Evolutionary conservation across 1,139 yeast species (phyloP).

Genomic region (Komagataea norvegica): DNA sequence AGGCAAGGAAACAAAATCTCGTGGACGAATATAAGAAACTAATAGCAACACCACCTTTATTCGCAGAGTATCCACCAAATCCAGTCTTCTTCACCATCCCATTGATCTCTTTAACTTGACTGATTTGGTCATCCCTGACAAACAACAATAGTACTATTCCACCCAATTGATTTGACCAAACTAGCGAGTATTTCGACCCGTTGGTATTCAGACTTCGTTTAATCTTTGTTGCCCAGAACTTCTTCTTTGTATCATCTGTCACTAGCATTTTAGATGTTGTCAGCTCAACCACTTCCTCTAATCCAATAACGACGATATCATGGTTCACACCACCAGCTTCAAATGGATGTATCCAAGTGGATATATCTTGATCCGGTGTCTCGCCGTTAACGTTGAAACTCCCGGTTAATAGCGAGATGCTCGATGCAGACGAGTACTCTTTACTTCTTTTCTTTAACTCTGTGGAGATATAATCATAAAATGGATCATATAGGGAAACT

Average conservation of each 20-base stretch:
- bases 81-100: constrained; percentile 86
- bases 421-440: constrained; percentile 48
- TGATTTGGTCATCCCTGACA: constrained; percentile 57
- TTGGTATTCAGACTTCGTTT: constrained; percentile 47
- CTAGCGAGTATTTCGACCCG: constrained; percentile 51
- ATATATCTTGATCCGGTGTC: constrained; percentile 46
- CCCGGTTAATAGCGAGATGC: constrained; percentile 53
- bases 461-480: constrained; percentile 60
- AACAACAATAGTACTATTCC: constrained; percentile 81
- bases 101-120: constrained; percentile 65
- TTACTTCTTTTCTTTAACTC: constrained; percentile 45
- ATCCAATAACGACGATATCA: constrained; percentile 77
- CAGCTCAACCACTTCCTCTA: constrained; percentile 90
- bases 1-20: constrained; percentile 75
- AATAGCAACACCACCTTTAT: constrained; percentile 88
- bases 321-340: constrained; percentile 32
- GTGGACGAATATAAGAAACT: constrained; percentile 76
- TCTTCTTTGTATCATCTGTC: constrained; percentile 66
- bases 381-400: constrained; percentile 72
- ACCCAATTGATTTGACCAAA: constrained; percentile 88
- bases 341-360: constrained; percentile 54
- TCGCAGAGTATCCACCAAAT: constrained; percentile 86
- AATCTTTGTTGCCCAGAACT: constrained; percentile 76
- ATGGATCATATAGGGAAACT: constrained; percentile 58
- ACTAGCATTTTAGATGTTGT: constrained; percentile 87